Conservation (phyloP, 2,329 filamentous ascomycete species). For the Diplodia mutila region DNA sequence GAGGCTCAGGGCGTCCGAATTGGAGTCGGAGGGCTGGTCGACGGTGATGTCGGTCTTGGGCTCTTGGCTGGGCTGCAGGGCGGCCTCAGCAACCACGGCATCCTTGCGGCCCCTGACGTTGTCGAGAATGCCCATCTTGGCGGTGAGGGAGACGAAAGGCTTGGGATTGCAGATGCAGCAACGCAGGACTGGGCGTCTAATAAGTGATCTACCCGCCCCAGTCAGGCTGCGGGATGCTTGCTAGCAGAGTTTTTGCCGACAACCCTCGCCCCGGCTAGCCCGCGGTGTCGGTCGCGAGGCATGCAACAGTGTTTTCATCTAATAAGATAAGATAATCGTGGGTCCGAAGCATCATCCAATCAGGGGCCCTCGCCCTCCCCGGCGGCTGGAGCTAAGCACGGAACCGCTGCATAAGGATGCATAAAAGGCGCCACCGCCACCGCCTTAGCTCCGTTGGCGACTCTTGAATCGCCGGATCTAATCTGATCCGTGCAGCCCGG, state of each 20-base stretch:
- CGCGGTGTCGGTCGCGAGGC: neutral
- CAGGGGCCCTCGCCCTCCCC: neutral
- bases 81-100: neutral
- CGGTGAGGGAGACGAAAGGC: neutral
- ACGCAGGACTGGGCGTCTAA: conserved; percentile 2
- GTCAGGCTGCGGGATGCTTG: neutral
- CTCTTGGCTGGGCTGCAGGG: conserved; percentile 11
- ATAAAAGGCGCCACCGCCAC: conserved; percentile 12
- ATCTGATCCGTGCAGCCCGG: conserved; percentile 20
- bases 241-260: conserved; percentile 7
- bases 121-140: conserved; percentile 20
- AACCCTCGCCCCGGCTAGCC: too few species aligned
- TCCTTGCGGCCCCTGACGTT: conserved; percentile 17
- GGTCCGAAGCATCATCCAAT: neutral
- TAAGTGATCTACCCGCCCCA: conserved; percentile 14
- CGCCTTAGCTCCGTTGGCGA: neutral
- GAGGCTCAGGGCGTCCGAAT: conserved; percentile 33
- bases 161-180: neutral
- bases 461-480: conserved; percentile 19
- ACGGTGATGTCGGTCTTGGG: conserved; percentile 19
- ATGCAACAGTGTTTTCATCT: conserved; percentile 7
- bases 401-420: neutral
- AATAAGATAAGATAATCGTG: conserved; percentile 22
- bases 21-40: conserved; percentile 27
- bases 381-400: neutral